These are phyloP conservation scores for Cercophora newfieldiana DNA, from an alignment of 495 filamentous ascomycete genomes.

Conservation along the genomic window DNA sequence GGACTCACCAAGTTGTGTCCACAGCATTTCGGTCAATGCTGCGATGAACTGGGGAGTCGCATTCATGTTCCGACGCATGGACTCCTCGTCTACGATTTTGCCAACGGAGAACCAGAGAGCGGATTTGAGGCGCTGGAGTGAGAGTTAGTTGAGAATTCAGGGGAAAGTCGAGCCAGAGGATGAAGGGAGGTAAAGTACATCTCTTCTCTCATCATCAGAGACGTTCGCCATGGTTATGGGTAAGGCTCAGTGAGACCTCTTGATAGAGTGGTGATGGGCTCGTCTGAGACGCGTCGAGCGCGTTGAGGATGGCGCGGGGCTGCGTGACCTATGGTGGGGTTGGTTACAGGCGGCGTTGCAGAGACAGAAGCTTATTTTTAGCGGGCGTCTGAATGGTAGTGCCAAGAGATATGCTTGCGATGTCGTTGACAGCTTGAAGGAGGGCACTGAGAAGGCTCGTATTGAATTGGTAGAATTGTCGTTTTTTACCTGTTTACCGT, in stretches of 20 bases:
- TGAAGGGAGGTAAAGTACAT: not conserved
- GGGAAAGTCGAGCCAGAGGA: too few species aligned
- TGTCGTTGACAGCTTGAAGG: not conserved
- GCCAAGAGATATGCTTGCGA: not conserved
- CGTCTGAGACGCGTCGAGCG: constrained; percentile 19
- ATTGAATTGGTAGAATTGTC: too few species aligned
- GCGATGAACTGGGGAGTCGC: constrained; percentile 95
- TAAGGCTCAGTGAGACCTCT: not conserved
- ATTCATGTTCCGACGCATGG: constrained; percentile 71
- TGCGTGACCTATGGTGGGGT: not conserved
- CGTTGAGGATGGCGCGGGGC: constrained; percentile 9
- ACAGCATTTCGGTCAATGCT: constrained; percentile 87
- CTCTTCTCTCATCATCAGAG: not conserved
- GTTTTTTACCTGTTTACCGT: not conserved
- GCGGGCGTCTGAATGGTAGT: not conserved
- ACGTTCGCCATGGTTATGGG: not conserved
- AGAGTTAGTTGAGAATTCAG: not conserved
- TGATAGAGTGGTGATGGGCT: not conserved
- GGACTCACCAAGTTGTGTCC: constrained; percentile 76
- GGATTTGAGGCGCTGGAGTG: constrained; percentile 77
- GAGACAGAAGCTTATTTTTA: not conserved
- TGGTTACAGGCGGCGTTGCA: not conserved
- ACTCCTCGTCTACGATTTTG: constrained; percentile 87
- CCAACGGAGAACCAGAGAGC: constrained; percentile 91
- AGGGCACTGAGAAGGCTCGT: not conserved